Evolutionary conservation across 768 basidiomycete species (phyloP).

Genomic region (Suillus lakei): DNA sequence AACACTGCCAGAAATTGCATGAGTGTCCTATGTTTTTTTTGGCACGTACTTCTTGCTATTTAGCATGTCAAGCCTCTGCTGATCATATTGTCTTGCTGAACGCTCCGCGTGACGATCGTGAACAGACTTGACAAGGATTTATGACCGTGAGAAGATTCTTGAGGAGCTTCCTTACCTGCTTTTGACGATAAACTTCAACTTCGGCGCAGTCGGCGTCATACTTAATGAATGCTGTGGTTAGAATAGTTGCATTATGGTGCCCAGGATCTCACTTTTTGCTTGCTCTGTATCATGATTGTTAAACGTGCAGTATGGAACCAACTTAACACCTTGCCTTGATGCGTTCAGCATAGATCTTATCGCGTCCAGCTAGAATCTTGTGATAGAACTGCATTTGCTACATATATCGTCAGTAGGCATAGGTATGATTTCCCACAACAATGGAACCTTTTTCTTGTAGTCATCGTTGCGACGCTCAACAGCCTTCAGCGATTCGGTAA

Average conservation of each 20-base stretch:
- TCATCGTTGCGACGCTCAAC: slow-evolving; percentile 70
- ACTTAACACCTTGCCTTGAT: slow-evolving; percentile 56
- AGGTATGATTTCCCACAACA: neutral
- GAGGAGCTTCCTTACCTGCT: slow-evolving; percentile 54
- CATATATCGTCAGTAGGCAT: slow-evolving; percentile 16
- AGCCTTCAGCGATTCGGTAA: slow-evolving; percentile 64
- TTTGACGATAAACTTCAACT: slow-evolving; percentile 75
- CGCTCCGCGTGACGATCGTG: slow-evolving; percentile 82
- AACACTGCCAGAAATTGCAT: slow-evolving; percentile 6
- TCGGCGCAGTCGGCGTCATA: slow-evolving; percentile 82
- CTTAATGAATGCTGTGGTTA: slow-evolving; percentile 39
- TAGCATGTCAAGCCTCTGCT: slow-evolving; percentile 77
- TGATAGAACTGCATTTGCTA: slow-evolving; percentile 75
- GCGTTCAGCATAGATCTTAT: slow-evolving; percentile 69
- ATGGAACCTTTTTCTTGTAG: slow-evolving; percentile 64
- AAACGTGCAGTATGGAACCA: neutral
- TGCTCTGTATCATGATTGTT: slow-evolving; percentile 24
- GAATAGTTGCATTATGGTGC: slow-evolving; percentile 8
- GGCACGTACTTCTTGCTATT: slow-evolving; percentile 75
- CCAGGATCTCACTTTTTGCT: slow-evolving; percentile 33
- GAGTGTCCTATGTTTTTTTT: slow-evolving; percentile 2
- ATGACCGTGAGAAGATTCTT: neutral
- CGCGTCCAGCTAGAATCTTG: slow-evolving; percentile 71
- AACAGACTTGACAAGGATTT: slow-evolving; percentile 2
- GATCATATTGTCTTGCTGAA: slow-evolving; percentile 73